Conservation (phyloP, 2,329 filamentous ascomycete genomes). For the Ophiostoma australiae region DNA sequence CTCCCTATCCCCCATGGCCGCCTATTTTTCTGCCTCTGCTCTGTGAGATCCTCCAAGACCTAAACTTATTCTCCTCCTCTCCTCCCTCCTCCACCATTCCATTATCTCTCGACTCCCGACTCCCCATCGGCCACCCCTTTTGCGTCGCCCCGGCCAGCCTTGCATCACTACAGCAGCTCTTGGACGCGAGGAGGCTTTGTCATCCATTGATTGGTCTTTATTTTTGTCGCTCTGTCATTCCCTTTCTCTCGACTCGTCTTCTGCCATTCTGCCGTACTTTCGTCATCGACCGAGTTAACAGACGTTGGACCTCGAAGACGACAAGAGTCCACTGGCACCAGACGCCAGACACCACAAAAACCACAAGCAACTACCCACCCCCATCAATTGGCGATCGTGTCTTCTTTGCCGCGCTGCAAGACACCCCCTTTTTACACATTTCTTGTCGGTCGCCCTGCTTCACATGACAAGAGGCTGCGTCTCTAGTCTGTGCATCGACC, state of each 20-base stretch:
- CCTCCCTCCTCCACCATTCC: conserved; percentile 7
- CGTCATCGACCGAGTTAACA: background rate
- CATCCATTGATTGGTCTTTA: background rate
- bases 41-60: background rate
- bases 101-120: background rate
- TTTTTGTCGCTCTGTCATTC: background rate
- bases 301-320: background rate
- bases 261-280: background rate
- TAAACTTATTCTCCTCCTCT: background rate
- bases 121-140: conserved; percentile 10
- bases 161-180: background rate
- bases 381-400: conserved; percentile 12
- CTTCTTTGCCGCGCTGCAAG: conserved; percentile 10
- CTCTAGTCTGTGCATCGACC: background rate
- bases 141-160: conserved; percentile 9
- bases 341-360: background rate
- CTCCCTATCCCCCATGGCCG: background rate
- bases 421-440: conserved; percentile 8
- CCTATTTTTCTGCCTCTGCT: background rate
- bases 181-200: conserved; percentile 6
- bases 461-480: conserved; percentile 11
- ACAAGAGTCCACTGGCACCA: background rate
- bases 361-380: background rate
- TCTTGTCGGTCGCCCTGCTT: background rate
- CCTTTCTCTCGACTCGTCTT: background rate